A percentile compares a stretch with the other conserved stretches of the same genome.
Conservation (phyloP, 2,329 filamentous ascomycete species). For the Penicillium hesseltinei region DNA sequence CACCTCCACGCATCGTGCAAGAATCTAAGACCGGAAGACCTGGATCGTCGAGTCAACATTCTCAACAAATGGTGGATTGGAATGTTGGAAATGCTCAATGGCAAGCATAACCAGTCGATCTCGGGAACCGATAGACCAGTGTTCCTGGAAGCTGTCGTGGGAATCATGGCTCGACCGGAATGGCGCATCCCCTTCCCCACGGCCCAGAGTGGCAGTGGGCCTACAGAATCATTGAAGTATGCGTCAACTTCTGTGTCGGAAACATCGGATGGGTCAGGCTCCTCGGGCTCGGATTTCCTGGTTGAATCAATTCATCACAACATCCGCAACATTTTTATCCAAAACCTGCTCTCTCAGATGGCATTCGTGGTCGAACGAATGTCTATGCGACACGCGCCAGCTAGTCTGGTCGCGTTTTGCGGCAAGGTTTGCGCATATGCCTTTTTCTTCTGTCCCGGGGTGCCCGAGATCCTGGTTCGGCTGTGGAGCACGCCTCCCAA, state of each 20-base stretch:
- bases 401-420: constrained; percentile 76
- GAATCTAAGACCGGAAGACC: constrained; percentile 69
- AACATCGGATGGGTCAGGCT: constrained; percentile 58
- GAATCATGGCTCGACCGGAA: constrained; percentile 84
- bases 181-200: constrained; percentile 74
- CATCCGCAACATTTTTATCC: constrained; percentile 79
- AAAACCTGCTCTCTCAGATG: constrained; percentile 81
- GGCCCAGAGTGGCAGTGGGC: constrained; percentile 47
- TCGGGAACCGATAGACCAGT: constrained; percentile 79
- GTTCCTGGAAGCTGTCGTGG: constrained; percentile 73
- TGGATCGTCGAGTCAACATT: constrained; percentile 75
- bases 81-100: constrained; percentile 77
- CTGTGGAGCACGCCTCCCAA: constrained; percentile 73
- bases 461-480: constrained; percentile 78
- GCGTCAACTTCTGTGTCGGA: constrained; percentile 49
- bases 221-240: constrained; percentile 34
- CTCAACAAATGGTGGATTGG: constrained; percentile 89
- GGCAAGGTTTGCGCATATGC: constrained; percentile 90
- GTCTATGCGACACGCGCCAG: constrained; percentile 70
- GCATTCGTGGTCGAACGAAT: constrained; percentile 84
- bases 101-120: constrained; percentile 70
- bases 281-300: constrained; percentile 62
- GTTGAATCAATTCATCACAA: constrained; percentile 81
- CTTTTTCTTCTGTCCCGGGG: constrained; percentile 86
- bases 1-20: constrained; percentile 65